phyloP scores from a whole-genome alignment of 345 rosid species.

The Microthlaspi erraticum region DNA sequence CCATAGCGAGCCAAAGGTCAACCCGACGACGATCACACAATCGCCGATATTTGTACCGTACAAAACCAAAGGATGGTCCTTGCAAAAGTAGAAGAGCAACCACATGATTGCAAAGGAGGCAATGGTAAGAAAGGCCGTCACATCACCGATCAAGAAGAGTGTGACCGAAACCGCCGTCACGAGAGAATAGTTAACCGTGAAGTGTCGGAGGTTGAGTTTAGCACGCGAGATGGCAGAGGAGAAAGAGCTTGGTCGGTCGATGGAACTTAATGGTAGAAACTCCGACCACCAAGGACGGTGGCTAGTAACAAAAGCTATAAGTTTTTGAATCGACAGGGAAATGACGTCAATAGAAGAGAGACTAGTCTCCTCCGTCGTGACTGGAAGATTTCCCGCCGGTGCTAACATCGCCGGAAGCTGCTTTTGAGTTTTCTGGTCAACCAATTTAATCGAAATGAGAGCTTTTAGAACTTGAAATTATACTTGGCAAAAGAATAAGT shows the following conservation, averaged over 20 bases:
- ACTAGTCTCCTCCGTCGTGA: constrained; percentile 6
- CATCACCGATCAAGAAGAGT: constrained; percentile 42
- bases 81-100: constrained; percentile 49
- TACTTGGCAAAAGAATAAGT: background rate
- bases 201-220: constrained; percentile 42
- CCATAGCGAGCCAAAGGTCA: constrained; percentile 44
- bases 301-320: constrained; percentile 44
- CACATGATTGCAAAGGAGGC: constrained; percentile 42
- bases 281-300: constrained; percentile 57
- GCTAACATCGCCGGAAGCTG: constrained; percentile 28
- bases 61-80: constrained; percentile 52
- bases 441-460: background rate
- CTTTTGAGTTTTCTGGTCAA: constrained; percentile 28
- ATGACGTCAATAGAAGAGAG: constrained; percentile 43
- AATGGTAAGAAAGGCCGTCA: constrained; percentile 42
- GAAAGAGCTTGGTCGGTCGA: constrained; percentile 45
- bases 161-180: constrained; percentile 33
- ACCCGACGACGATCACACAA: constrained; percentile 35
- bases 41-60: constrained; percentile 46
- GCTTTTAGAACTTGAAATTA: background rate
- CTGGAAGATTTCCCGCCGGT: constrained; percentile 24
- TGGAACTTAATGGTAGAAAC: constrained; percentile 45
- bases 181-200: constrained; percentile 51
- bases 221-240: constrained; percentile 39
- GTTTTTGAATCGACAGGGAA: constrained; percentile 52